Percentiles rank a stretch among this genome's conserved stretches.
Evolutionary conservation across 2,329 filamentous ascomycete genomes (phyloP).

Genomic region (Aspergillus persii): DNA sequence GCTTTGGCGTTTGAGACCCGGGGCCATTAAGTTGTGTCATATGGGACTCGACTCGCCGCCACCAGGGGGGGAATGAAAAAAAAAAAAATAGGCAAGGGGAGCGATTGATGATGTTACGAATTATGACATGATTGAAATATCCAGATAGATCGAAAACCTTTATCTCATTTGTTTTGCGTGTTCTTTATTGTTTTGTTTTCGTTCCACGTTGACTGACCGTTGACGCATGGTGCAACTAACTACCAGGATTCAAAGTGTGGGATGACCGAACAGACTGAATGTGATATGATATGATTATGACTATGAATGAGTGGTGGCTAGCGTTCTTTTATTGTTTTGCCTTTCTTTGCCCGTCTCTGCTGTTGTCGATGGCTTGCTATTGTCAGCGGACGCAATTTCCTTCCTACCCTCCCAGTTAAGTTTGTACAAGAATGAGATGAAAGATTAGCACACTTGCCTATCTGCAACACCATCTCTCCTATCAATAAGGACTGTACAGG

Average conservation of each 20-base stretch:
- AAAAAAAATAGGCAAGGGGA: not conserved
- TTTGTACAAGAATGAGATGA: constrained; percentile 4
- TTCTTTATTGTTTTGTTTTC: not conserved
- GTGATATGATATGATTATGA: not conserved
- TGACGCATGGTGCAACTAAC: not conserved
- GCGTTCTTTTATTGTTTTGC: constrained; percentile 2
- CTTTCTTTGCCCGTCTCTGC: not conserved
- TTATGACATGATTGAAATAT: constrained; percentile 25
- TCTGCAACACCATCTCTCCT: too few species aligned
- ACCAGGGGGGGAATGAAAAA: not conserved
- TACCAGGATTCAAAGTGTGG: not conserved
- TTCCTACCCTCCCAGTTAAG: not conserved
- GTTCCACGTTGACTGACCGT: not conserved
- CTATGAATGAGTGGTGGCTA: constrained; percentile 8
- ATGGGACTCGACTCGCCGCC: too few species aligned
- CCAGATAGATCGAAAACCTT: constrained; percentile 20
- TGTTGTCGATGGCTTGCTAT: not conserved
- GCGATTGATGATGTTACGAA: constrained; percentile 24
- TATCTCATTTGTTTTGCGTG: constrained; percentile 1
- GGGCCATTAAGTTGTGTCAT: not conserved
- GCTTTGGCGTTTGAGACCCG: constrained; percentile 22
- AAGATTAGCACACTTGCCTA: not conserved
- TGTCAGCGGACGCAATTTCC: not conserved
- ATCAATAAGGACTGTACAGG: too few species aligned
- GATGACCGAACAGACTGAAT: constrained; percentile 7